Base-by-base conservation (phyloP, 2,329 filamentous ascomycete genomes). In the Sporothrix phasma region DNA sequence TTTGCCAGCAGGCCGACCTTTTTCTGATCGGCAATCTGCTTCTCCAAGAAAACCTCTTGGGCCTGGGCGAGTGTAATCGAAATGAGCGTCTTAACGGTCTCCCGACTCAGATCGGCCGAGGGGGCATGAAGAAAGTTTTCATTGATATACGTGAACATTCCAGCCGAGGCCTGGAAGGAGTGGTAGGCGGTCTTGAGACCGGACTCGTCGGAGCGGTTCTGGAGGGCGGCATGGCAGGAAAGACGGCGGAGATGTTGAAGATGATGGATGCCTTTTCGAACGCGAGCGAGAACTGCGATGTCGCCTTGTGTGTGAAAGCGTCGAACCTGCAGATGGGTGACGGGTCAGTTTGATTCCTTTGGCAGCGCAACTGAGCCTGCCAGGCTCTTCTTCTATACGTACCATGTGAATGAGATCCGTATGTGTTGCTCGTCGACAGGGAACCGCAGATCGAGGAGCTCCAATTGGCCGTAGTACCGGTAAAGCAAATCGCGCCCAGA, bases 91-190 rank as follows among this genome's bases (percentile, higher is more conserved):
- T 97, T 97, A 71, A 99, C 91, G 0, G 94, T 99, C 60, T 99
- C 93, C 66, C 94, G 81, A 74, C 92, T 97, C 56, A 99, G 78
- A 72, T 99, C 94, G n/a, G 90, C 92, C 8, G 92, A 97, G 0
- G 95, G 94, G 1, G 94, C 94, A 72, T 99, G 94, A 41, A 99
- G 80, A 74, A 99, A 99, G 78, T 99, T 99, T 77, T 99, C 94
- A 76, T 99, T 99, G 79, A 99, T 99, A 72, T 99, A 99, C 62
- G 93, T 97, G 76, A 97, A 99, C 94, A 99, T 99, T 78, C 94
- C 94, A 10, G 94, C 94, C 7, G 93, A 92, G 46, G 94, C 94
- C 76, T 99, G 94, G 78, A 97, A 97, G 22, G 92, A 97, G 76
- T 99, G 93, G 74, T 97, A 99, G 19, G 94, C 91, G 15, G 92